Evolutionary conservation across 495 filamentous ascomycete genomes (phyloP), one percentile per base, ranked within the genome.

Genomic region (Corynascus novoguineensis): DNA sequence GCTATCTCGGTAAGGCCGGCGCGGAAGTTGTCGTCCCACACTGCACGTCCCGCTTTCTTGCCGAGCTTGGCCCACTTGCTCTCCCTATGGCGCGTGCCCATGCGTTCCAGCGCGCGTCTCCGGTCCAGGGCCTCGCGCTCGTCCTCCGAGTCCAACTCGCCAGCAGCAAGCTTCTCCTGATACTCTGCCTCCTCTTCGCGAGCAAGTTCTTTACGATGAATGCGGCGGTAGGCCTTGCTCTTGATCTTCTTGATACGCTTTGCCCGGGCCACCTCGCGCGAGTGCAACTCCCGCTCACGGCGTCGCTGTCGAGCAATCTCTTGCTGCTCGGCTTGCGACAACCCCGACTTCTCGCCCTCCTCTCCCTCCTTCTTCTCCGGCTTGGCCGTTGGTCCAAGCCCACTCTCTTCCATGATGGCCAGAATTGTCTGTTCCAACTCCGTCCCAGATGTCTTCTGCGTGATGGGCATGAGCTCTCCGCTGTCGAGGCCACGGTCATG

Each of bases 231-330:
- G 0, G 90, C 81, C 65, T 96, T 97, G 63, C 86, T 91, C 76
- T 98, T 98, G 68, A 98, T 98, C 75, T 97, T 97, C 71, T 96
- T 96, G 70, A 98, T 87, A 3, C 93, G 85, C 72, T 92, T 96
- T 4, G 90, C 81, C 50, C 89, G 84, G 0, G 86, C 81, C 69
- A 95, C 87, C 68, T 98, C 95, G n/a, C 92, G 81, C 57, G 95
- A 96, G 46, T 95, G 75, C 5, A 97, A 72, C 60, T 97, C 93
- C 55, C 95, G 77, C 52, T 87, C 83, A 60, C 81, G 85, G 10
- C 92, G 84, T 28, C 95, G 78, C 64, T 96, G 85, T 8, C 84
- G 84, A 32, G 83, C 79, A 2, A 90, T 78, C 19, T 84, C 83
- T 65, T 85, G 82, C 15, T 89, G 85, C 61, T 95, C 90, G 0